These are phyloP conservation scores for Salvia rosmarinus DNA, from an alignment of 257 asterid species.

Conservation along the genomic window DNA sequence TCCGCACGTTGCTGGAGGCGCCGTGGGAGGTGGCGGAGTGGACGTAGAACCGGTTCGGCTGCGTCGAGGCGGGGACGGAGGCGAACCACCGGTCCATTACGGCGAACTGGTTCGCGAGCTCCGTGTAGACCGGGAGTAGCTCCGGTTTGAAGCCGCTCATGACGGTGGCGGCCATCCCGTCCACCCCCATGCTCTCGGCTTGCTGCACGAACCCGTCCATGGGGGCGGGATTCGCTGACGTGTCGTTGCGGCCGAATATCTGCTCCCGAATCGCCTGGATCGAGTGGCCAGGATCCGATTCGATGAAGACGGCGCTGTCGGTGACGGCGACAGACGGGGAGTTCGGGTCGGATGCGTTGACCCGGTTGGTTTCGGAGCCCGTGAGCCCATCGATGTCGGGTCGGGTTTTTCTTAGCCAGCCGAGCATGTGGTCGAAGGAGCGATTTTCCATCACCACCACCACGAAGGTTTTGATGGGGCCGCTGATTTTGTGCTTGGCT, in stretches of 20 bases:
- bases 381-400: constrained; percentile 84
- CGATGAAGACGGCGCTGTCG: constrained; percentile 69
- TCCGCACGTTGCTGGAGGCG: constrained; percentile 91
- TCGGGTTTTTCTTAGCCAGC: constrained; percentile 75
- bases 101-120: constrained; percentile 74
- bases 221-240: constrained; percentile 78
- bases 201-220: constrained; percentile 98
- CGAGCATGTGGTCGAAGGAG: constrained; percentile 88
- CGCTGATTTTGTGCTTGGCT: constrained; percentile 51
- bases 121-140: constrained; percentile 66
- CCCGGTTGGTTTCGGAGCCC: constrained; percentile 73
- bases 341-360: constrained; percentile 72
- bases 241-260: constrained; percentile 71
- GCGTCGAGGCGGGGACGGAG: constrained; percentile 95
- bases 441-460: constrained; percentile 94
- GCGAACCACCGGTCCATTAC: constrained; percentile 95
- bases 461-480: constrained; percentile 90
- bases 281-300: constrained; percentile 94
- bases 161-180: constrained; percentile 61
- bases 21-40: constrained; percentile 99
- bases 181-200: constrained; percentile 76
- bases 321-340: constrained; percentile 57
- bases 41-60: constrained; percentile 91
- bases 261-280: constrained; percentile 93
- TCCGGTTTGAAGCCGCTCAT: constrained; percentile 94